phyloP scores from a whole-genome alignment of 176 grass and related monocot species.

The Tuctoria greenei region DNA sequence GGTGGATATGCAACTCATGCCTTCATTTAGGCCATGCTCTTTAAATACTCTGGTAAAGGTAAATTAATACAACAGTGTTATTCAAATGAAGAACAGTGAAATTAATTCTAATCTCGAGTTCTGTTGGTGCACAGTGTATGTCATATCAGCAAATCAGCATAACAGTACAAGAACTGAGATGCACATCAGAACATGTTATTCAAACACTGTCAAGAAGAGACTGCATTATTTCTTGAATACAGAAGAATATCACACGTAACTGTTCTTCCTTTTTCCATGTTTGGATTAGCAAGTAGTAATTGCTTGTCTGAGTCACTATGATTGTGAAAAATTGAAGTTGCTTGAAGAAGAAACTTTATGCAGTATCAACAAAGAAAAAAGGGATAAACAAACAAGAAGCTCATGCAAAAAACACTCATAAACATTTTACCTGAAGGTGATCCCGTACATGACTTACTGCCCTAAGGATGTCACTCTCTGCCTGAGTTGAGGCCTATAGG shows the following conservation, averaged over 20 bases:
- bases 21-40: background rate
- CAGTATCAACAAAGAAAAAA: too few species aligned
- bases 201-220: background rate
- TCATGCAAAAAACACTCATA: background rate
- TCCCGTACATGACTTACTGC: background rate
- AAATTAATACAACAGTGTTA: background rate
- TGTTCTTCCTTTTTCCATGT: too few species aligned
- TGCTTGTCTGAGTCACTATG: too few species aligned
- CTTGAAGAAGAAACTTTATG: too few species aligned
- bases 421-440: slow-evolving; percentile 1
- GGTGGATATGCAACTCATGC: background rate
- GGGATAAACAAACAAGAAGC: background rate
- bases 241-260: too few species aligned
- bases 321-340: too few species aligned
- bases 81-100: slow-evolving; percentile 1
- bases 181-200: background rate
- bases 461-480: background rate
- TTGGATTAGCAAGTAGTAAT: too few species aligned
- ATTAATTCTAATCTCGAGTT: background rate
- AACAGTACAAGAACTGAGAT: background rate
- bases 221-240: background rate
- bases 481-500: background rate
- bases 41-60: background rate
- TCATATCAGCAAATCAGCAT: background rate
- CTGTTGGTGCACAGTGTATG: background rate